Evolutionary conservation across 257 asterid genomes (phyloP), one percentile per base, ranked within the genome.

Genomic region (Fraxinus pennsylvanica): DNA sequence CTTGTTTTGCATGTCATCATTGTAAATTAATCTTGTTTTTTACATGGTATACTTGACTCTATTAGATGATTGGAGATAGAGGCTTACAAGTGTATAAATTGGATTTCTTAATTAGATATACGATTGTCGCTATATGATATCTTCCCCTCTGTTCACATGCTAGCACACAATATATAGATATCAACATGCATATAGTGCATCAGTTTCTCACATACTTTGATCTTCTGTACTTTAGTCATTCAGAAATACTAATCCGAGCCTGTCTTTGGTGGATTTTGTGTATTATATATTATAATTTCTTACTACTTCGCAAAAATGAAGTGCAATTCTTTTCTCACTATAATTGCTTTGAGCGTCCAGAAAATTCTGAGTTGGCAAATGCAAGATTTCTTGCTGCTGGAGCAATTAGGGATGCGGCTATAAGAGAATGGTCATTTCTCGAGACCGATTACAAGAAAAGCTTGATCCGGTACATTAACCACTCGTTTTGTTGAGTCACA

Each of bases 321-420:
- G 7, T 27, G 69, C 72, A 57, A 32, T 22, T 43, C 36, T 70
- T 39, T 67, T 80, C 81, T 77, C 78, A 67, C 77, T 76, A 27
- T 80, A 54, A 74, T 68, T 80, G 47, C 68, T 73, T 52, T 76
- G 69, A 79, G 75, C 75, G 72, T 84, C 82, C 99, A 95, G 98
- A 93, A 85, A 90, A 95, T 80, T 95, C 99, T 81, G 91, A 82
- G 90, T 71, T 80, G 87, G 90, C 96, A 82, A 86, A 72, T 84
- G 99, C 99, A 82, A 92, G 96, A 83, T 95, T 95, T 85, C 97
- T 89, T 87, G 99, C 98, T 84, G 99, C 98, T 75, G 96, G 96
- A 86, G 98, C 98, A 79, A 87, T 95, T 76, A 88, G 91, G 76
- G 91, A 88, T 81, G 99, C 98, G 78, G 97, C 98, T 57, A 78